These are phyloP conservation scores for Narthecium ossifragum DNA, from an alignment of 106 monocot species.

Conservation along the genomic window DNA sequence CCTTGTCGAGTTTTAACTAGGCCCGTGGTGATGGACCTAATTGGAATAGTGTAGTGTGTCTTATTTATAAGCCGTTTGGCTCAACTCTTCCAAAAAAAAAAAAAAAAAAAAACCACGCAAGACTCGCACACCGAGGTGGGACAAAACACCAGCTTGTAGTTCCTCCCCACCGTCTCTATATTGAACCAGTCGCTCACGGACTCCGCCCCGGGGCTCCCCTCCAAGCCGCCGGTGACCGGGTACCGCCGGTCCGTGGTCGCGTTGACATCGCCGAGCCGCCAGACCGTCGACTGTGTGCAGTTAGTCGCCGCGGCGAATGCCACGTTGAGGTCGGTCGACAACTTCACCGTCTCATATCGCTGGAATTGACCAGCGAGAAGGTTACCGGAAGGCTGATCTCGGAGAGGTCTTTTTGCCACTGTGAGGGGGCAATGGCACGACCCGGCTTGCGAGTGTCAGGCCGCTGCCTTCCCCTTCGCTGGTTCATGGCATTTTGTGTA, in stretches of 20 bases:
- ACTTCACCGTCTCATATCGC: slow-evolving; percentile 2
- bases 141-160: slow-evolving; percentile 40
- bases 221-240: slow-evolving; percentile 19
- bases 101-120: slow-evolving; percentile 24
- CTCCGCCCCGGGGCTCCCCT: slow-evolving; percentile 13
- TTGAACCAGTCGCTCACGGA: slow-evolving; percentile 38
- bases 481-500: too few relatives aligned
- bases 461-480: too few relatives aligned
- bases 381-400: slow-evolving; percentile 32
- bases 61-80: too few relatives aligned
- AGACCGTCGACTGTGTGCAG: slow-evolving; percentile 26
- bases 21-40: too few relatives aligned
- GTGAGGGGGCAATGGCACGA: slow-evolving; percentile 27
- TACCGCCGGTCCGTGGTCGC: slow-evolving; percentile 8
- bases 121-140: slow-evolving; percentile 26
- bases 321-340: slow-evolving; percentile 25
- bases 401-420: slow-evolving; percentile 25
- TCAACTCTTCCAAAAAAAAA: too few relatives aligned
- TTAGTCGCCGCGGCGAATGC: slow-evolving; percentile 15
- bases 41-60: too few relatives aligned
- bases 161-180: slow-evolving; percentile 12
- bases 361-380: slow-evolving; percentile 15
- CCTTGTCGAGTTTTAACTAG: too few relatives aligned
- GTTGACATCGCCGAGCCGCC: slow-evolving; percentile 14
- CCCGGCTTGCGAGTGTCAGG: slow-evolving; percentile 7